Evolutionary conservation across 805 yeast genomes (phyloP), one percentile per base, ranked within the genome.

Genomic region (Nakazawaea siamensis): DNA sequence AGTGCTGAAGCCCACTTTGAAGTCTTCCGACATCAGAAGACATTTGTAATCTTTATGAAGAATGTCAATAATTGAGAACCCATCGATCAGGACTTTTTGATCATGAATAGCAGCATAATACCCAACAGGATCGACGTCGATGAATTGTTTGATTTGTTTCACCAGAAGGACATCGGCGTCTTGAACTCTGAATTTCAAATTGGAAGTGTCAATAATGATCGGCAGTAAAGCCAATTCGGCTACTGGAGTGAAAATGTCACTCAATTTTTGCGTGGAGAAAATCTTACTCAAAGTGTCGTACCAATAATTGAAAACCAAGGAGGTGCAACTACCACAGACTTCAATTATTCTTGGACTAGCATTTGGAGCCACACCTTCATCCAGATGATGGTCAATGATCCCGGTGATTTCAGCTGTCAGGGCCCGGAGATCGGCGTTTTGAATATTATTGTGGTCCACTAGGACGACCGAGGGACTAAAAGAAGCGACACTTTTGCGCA

Each of bases 341-440:
- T 60, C 54, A 29, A 88, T 64, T 2, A 80, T 57, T 35, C 92
- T 57, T 0, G 96, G 96, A 1, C 35, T 34, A 0, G 76, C 76
- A 29, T 71, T 60, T 13, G 44, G 24, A 43, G 63, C 73, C 7
- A 57, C 54, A 0, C 59, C 59, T 42, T 78, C 81, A 47, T 88
- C 95, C 13, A 68, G 80, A 52, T 90, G 98, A 52, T 90, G 98
- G 52, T 90, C 98, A 18, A 92, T 72, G 5, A 92, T 73, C 0
- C 77, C 79, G n/a, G n/a, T n/a, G n/a, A n/a, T n/a, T 1, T 56
- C 54, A 0, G 81, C 75, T 4, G 54, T 46, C 29, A 52, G 52
- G 7, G 49, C 39, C 13, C 48, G 51, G 34, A 68, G 48, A 2
- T 58, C 52, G 19, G 49, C 64, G 11, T 76, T 82, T 44, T 70